Conservation (phyloP, 176 grass and related monocot species). For the Olyra latifolia region DNA sequence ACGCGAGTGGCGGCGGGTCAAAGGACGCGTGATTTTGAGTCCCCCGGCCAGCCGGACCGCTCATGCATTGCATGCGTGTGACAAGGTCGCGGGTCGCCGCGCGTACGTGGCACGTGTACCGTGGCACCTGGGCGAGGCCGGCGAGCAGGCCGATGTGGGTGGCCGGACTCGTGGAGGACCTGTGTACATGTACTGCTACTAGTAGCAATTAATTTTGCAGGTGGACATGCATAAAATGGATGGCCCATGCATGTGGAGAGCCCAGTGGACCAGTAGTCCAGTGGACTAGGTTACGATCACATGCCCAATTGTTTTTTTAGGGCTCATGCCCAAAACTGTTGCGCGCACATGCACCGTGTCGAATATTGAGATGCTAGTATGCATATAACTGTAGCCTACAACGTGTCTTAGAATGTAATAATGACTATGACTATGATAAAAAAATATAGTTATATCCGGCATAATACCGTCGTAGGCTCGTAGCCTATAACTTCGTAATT, state of each 20-base stretch:
- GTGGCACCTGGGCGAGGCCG: background rate
- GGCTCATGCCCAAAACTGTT: no score
- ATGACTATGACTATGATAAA: no score
- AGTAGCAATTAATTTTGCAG: background rate
- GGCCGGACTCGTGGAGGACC: background rate
- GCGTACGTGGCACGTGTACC: no score
- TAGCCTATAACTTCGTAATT: no score
- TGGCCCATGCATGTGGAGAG: background rate
- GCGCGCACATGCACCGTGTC: no score
- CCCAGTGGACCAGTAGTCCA: background rate
- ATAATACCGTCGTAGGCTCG: no score
- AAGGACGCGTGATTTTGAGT: background rate
- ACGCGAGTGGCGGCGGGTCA: background rate
- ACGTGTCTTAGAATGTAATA: no score
- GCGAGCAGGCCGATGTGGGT: background rate
- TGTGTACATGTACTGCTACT: background rate
- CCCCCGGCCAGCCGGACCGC: background rate
- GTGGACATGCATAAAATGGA: background rate
- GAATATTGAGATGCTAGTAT: background rate
- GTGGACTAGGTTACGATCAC: background rate
- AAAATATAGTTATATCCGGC: no score
- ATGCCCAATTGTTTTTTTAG: background rate
- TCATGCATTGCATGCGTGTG: background rate
- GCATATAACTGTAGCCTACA: no score
- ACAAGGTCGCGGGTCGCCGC: background rate